phyloP scores from a whole-genome alignment of 75 land plant genomes.

The Pinus tabuliformis region DNA sequence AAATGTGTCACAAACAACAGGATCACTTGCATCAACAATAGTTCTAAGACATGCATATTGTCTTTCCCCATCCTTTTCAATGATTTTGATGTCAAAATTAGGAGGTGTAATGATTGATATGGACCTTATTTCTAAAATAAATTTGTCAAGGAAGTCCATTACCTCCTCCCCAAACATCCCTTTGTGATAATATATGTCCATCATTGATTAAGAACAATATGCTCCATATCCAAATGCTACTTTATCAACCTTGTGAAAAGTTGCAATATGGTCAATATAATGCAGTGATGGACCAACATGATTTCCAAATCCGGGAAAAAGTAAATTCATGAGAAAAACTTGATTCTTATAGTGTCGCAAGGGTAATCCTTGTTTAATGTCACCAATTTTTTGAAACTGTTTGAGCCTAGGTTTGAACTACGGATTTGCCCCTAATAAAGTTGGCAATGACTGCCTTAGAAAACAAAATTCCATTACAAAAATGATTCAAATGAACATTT shows the following conservation, averaged over 20 bases:
- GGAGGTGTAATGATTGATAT: slow-evolving; percentile 84
- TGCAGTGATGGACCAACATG: slow-evolving; percentile 82
- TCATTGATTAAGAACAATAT: slow-evolving; percentile 76
- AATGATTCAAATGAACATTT: too few relatives aligned
- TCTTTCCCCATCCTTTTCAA: slow-evolving; percentile 93
- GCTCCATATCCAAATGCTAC: slow-evolving; percentile 91
- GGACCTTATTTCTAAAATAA: slow-evolving; percentile 72
- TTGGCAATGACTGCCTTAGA: too few relatives aligned
- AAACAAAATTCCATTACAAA: too few relatives aligned
- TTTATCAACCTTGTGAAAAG: slow-evolving; percentile 89
- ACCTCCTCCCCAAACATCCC: slow-evolving; percentile 82
- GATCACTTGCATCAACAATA: slow-evolving; percentile 34
- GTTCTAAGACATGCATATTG: slow-evolving; percentile 77
- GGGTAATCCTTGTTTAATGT: too few relatives aligned
- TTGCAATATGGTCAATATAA: slow-evolving; percentile 89
- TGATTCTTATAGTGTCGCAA: too few relatives aligned
- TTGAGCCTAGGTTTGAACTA: too few relatives aligned
- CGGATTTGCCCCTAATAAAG: too few relatives aligned
- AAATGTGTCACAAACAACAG: too few relatives aligned
- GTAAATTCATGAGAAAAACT: slow-evolving; percentile 41
- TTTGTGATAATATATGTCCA: slow-evolving; percentile 78
- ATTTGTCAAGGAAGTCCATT: slow-evolving; percentile 67
- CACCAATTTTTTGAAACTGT: too few relatives aligned
- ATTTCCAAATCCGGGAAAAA: slow-evolving; percentile 88
- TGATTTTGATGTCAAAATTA: slow-evolving; percentile 91